These are phyloP conservation scores for Silene coronaria DNA, from an alignment of 179 eudicot genomes.

Conservation along the genomic window DNA sequence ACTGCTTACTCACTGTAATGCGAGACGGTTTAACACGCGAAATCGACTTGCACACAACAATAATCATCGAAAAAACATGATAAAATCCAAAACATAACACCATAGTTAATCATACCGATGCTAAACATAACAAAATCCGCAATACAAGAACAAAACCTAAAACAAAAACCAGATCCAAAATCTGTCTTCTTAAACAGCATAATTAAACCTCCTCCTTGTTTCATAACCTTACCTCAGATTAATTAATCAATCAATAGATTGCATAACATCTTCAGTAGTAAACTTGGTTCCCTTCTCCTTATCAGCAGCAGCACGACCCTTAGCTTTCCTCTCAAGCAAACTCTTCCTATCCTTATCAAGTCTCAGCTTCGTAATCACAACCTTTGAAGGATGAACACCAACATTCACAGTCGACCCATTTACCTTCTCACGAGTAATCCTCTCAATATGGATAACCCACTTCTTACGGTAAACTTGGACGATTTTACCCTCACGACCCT, in stretches of 20 bases:
- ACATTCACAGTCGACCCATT: conserved; percentile 60
- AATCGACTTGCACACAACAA: no score
- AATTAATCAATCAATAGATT: conserved; percentile 30
- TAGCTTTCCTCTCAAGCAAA: conserved; percentile 50
- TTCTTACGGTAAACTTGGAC: conserved; percentile 56
- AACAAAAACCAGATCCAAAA: conserved; percentile 15
- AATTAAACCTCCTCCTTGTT: neutral
- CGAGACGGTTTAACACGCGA: no score
- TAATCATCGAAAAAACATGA: no score
- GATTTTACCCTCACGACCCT: conserved; percentile 60
- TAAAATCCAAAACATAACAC: no score
- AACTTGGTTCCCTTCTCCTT: conserved; percentile 61
- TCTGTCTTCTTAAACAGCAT: neutral
- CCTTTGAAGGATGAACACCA: conserved; percentile 48
- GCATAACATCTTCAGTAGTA: conserved; percentile 56
- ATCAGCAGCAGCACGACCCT: conserved; percentile 56
- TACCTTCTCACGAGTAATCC: conserved; percentile 59
- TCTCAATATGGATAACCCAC: conserved; percentile 61
- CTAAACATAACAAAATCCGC: neutral
- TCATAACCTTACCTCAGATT: neutral
- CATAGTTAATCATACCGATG: no score
- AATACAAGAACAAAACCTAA: neutral
- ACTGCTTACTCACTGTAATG: no score
- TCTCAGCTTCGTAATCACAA: conserved; percentile 47
- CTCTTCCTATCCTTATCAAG: conserved; percentile 58